phyloP scores from a whole-genome alignment of 2,329 filamentous ascomycete genomes.

The Hypoxylon sp. region DNA sequence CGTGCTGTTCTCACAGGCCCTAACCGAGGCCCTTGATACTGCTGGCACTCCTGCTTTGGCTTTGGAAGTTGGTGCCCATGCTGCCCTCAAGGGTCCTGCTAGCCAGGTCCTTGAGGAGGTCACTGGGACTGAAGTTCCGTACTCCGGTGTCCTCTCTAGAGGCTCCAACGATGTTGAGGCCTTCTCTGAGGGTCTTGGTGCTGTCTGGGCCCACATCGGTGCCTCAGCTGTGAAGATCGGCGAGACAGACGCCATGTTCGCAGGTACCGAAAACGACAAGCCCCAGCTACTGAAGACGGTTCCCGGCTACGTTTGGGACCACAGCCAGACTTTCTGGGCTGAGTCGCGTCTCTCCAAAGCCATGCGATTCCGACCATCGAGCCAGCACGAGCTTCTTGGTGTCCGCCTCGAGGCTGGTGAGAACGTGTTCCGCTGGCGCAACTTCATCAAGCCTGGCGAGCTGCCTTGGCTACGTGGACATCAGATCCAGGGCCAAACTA shows the following conservation, averaged over 20 bases:
- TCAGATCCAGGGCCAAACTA: conserved; percentile 41
- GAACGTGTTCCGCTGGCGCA: conserved; percentile 41
- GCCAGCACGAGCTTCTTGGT: conserved; percentile 24
- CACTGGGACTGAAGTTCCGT: conserved; percentile 44
- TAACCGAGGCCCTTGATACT: conserved; percentile 48
- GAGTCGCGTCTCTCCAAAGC: conserved; percentile 32
- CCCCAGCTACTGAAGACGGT: conserved; percentile 25
- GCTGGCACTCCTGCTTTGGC: conserved; percentile 52
- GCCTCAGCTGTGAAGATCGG: conserved; percentile 25
- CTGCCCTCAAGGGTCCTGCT: conserved; percentile 58
- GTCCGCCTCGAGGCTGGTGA: conserved; percentile 17
- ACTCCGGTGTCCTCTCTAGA: conserved; percentile 53
- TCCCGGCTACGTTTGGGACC: conserved; percentile 43
- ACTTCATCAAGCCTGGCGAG: conserved; percentile 22
- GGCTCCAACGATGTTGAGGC: conserved; percentile 47
- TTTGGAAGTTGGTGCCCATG: conserved; percentile 63
- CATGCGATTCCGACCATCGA: conserved; percentile 6
- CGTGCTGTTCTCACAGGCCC: conserved; percentile 60
- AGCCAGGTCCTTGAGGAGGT: conserved; percentile 53
- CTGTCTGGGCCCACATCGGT: conserved; percentile 32
- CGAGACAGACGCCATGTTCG: conserved; percentile 13
- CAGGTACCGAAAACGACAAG: conserved; percentile 4
- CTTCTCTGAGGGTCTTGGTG: conserved; percentile 38
- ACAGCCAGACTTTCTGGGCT: conserved; percentile 28
- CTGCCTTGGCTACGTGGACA: conserved; percentile 42